Percentiles rank a stretch among this genome's conserved stretches.
phyloP scores from a whole-genome alignment of 2,329 filamentous ascomycete species.

The Orbilia blumenaviensis region DNA sequence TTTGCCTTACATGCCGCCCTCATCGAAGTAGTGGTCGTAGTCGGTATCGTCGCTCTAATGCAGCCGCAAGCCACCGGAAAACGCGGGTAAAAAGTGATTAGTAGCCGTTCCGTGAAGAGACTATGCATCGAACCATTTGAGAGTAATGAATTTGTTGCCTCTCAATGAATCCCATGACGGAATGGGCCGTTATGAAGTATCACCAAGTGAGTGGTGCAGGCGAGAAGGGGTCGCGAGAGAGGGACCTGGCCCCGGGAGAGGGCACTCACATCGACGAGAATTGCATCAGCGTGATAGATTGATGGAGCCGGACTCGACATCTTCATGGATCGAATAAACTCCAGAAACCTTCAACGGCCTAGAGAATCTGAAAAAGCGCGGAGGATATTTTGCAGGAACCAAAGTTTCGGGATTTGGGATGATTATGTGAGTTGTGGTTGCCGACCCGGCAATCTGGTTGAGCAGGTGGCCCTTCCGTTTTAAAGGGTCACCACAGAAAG shows the following conservation, averaged over 20 bases:
- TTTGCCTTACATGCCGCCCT: slow-evolving; percentile 51
- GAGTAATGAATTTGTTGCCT: background rate
- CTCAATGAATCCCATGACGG: background rate
- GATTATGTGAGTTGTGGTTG: slow-evolving; percentile 44
- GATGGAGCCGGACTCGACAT: slow-evolving; percentile 50
- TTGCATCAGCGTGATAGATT: slow-evolving; percentile 33
- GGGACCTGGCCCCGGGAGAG: background rate
- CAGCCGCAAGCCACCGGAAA: slow-evolving; percentile 23
- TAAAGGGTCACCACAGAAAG: slow-evolving; percentile 44
- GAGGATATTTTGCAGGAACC: slow-evolving; percentile 43
- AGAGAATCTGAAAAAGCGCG: slow-evolving; percentile 11
- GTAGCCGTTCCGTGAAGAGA: background rate
- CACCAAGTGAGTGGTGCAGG: slow-evolving; percentile 13
- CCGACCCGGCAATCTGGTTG: slow-evolving; percentile 50
- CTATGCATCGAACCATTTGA: background rate
- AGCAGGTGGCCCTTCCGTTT: slow-evolving; percentile 52
- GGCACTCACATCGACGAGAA: slow-evolving; percentile 46
- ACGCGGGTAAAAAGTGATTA: background rate
- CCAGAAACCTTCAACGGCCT: background rate
- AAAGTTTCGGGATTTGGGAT: slow-evolving; percentile 51
- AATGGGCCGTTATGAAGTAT: background rate
- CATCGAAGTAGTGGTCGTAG: slow-evolving; percentile 43
- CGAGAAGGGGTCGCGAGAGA: background rate
- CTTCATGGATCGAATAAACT: background rate
- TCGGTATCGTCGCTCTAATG: slow-evolving; percentile 48